Base-by-base conservation (phyloP, 2,329 filamentous ascomycete species). In the Triangularia verruculosa region DNA sequence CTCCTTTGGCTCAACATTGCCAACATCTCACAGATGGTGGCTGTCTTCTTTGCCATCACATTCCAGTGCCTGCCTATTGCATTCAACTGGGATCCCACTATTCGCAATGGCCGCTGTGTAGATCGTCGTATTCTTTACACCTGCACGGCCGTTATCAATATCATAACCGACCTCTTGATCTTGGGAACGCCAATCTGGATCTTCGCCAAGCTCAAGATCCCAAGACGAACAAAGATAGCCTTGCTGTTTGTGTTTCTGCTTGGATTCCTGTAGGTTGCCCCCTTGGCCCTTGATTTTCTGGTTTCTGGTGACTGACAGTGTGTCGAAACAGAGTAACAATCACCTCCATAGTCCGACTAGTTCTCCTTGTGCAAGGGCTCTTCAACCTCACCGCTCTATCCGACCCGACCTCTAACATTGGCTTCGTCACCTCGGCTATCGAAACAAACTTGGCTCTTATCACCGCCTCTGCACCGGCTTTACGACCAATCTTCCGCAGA, bases 81-180 rank as follows among this genome's bases (percentile, higher is more conserved):
- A 9, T 79, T 75, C 66, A 77, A 77, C 69, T 83, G 81, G 81
- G 61, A 81, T 65, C 71, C 74, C 8, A 72, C 79, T 54, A 70
- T 79, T 60, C 75, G 74, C 22, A 70, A 70, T 2, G 76, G 78
- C 27, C 73, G 71, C 27, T 82, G 79, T 72, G 66, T 74, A 28
- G 62, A 72, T 57, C 70, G 71, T 54, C 67, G 70, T 13, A 25
- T 69, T 4, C 66, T 74, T 2, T 74, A 71, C 63, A 70, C 75
- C 22, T 74, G 74, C 59, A 74, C 71, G 2, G 76, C 80, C 0
- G 74, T 67, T 0, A 72, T 81, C 57, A 81, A 79, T 61, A 81
- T 83, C 28, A 64, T 74, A 0, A 75, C 79, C 22, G 80, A 83
- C 65, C 17, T 79, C 4, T 69, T 76, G 57, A 78, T 80, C 57